A percentile compares a stretch with the other conserved stretches of the same genome.
Conservation (phyloP, 192 early-diverging fungal species). For the Dissophora ornata region DNA sequence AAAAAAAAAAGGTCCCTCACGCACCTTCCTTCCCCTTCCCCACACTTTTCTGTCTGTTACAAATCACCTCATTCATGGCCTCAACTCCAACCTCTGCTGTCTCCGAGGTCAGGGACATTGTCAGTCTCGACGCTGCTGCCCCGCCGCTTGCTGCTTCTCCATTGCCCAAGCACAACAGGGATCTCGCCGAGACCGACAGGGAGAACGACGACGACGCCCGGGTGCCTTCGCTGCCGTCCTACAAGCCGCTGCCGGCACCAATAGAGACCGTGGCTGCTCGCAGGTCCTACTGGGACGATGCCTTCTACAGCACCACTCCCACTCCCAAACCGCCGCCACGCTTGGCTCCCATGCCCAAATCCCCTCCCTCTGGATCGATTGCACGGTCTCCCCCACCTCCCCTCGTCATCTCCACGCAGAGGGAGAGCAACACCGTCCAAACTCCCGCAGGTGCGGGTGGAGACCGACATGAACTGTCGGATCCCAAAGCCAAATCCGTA, state of each 20-base stretch:
- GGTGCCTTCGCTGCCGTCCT: constrained; percentile 26
- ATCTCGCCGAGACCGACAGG: background rate
- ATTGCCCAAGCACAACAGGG: background rate
- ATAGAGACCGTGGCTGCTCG: background rate
- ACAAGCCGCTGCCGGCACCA: background rate
- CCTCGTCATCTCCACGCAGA: constrained; percentile 10
- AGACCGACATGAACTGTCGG: constrained; percentile 2
- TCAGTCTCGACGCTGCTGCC: background rate
- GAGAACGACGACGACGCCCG: constrained; percentile 37
- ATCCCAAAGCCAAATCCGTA: constrained; percentile 27
- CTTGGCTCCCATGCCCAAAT: constrained; percentile 43
- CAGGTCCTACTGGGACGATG: constrained; percentile 34
- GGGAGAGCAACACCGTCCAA: background rate
- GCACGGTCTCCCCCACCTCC: constrained; percentile 19
- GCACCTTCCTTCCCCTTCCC: background rate
- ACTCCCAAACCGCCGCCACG: constrained; percentile 43
- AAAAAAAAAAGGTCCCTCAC: no score
- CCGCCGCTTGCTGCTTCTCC: constrained; percentile 7
- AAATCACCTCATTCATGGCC: constrained; percentile 14
- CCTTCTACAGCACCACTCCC: constrained; percentile 30
- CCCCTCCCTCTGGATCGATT: constrained; percentile 16
- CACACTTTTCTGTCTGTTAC: background rate
- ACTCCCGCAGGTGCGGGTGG: constrained; percentile 6
- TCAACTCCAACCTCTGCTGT: constrained; percentile 27
- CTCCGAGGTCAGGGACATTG: constrained; percentile 16